A percentile compares a stretch with the other conserved stretches of the same genome.
phyloP scores from a whole-genome alignment of 1,284 basidiomycete genomes.

The Tylopilus sp. region DNA sequence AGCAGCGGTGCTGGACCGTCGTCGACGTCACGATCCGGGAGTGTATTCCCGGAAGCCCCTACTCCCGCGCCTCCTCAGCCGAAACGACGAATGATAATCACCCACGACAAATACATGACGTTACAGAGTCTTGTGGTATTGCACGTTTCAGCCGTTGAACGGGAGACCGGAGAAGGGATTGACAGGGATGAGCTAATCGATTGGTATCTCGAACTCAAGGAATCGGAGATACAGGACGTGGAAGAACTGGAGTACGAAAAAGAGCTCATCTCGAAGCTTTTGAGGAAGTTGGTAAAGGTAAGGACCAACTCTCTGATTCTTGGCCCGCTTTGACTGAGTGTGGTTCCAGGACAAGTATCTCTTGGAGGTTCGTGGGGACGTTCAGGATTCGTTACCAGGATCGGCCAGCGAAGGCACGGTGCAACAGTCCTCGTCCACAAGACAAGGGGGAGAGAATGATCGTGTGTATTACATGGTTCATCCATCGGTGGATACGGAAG shows the following conservation, averaged over 20 bases:
- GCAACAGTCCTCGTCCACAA: conserved; percentile 41
- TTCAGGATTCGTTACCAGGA: conserved; percentile 67
- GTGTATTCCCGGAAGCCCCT: conserved; percentile 34
- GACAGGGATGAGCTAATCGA: conserved; percentile 89
- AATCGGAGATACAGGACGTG: conserved; percentile 76
- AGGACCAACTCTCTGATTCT: not conserved
- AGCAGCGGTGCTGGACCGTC: conserved; percentile 34
- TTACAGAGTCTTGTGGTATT: conserved; percentile 87
- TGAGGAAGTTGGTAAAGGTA: conserved; percentile 88
- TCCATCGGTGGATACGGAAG: conserved; percentile 71
- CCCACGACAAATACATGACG: conserved; percentile 90
- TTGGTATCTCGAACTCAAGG: conserved; percentile 92
- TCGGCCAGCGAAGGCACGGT: conserved; percentile 54
- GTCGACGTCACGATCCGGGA: conserved; percentile 40
- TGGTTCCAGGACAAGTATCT: conserved; percentile 74
- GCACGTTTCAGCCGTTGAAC: conserved; percentile 76
- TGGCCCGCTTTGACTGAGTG: not conserved
- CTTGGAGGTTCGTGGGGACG: conserved; percentile 77
- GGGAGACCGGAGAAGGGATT: conserved; percentile 70
- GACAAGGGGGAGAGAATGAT: conserved; percentile 51
- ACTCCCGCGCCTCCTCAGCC: conserved; percentile 35
- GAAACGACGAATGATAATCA: conserved; percentile 84
- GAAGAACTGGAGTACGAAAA: conserved; percentile 92
- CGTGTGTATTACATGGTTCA: conserved; percentile 77
- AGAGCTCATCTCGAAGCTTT: conserved; percentile 84